Base-by-base conservation (phyloP, 2,329 filamentous ascomycete genomes). In the Talaromyces pinophilus region DNA sequence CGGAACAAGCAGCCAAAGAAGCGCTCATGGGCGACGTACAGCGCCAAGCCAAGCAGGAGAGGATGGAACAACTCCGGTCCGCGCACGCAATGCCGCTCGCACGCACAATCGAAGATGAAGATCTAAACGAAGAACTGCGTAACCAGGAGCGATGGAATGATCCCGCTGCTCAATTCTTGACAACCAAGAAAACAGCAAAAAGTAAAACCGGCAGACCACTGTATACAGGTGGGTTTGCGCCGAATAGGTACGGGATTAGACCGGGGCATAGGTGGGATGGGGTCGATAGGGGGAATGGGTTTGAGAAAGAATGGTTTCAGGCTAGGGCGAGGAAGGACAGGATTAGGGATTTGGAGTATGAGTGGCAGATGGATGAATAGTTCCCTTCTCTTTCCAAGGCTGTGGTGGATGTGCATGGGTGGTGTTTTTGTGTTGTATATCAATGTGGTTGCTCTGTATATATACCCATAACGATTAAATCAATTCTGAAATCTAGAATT, bases 191-290 rank as follows among this genome's bases (percentile, higher is more conserved):
- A 2, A 71, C 73, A 0, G 81, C 77, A 4, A 78, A 79, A 85
- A 70, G 81, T 73, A 76, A 76, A 50, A 83, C 82, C 7, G 85
- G 83, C 19, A 87, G 85, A 70, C 92, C 90, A 3, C 76, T 91
- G 4, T 99, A 98, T 76, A 82, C 88, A 67, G 95, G 94, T 0
- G 85, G 89, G 0, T 91, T 90, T 65, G 86, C 91, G 73, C 95
- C 95, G 54, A 99, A 99, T 83, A 86, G 95, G 22, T 98, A 98
- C 80, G 92, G 92, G 0, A 98, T 99, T 68, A 85, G 90, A 68
- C 95, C 95, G 0, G 96, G 95, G 0, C 92, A 96, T 81, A 84
- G 92, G 70, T 99, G 95, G 95, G 95, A 99, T 82, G 95, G 96
- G 5, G 95, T 99, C 19, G 95, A 99, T 82, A 85, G 95, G 70